Evolutionary conservation across 441 rosid genomes (phyloP).

Genomic region (Pelargonium australe): DNA sequence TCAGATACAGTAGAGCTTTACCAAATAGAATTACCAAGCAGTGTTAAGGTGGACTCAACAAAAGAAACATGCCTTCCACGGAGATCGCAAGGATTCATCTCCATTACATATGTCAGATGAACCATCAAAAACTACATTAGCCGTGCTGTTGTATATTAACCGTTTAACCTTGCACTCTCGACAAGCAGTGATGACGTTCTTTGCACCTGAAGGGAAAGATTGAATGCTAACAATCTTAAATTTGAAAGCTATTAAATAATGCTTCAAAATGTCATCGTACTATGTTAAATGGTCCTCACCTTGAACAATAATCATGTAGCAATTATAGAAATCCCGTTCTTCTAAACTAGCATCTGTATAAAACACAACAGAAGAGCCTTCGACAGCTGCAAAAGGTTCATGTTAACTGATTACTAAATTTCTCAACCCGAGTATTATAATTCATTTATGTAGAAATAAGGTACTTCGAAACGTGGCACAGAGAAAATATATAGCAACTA

Average conservation of each 20-base stretch:
- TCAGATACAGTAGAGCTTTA: conserved; percentile 18
- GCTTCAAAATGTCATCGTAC: neutral
- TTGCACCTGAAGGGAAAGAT: conserved; percentile 46
- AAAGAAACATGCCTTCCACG: conserved; percentile 49
- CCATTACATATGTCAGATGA: conserved; percentile 51
- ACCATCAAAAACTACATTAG: conserved; percentile 77
- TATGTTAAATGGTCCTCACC: conserved; percentile 30
- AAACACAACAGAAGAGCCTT: conserved; percentile 65
- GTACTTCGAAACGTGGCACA: conserved; percentile 11
- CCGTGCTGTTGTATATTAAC: conserved; percentile 73
- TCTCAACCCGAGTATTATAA: neutral
- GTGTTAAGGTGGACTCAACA: conserved; percentile 3
- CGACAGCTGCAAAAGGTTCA: conserved; percentile 46
- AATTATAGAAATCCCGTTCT: conserved; percentile 37
- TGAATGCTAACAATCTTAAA: neutral
- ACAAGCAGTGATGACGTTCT: conserved; percentile 72
- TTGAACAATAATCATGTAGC: conserved; percentile 74
- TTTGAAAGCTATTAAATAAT: conserved; percentile 1
- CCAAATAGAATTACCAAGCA: conserved; percentile 15
- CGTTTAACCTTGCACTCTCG: conserved; percentile 63
- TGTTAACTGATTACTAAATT: conserved; percentile 5
- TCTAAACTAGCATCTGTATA: conserved; percentile 50
- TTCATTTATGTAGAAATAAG: conserved; percentile 9
- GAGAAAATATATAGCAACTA: neutral
- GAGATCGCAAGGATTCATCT: conserved; percentile 55